Conservation (phyloP, 2,329 filamentous ascomycete genomes). For the Trichoderma arundinaceum region DNA sequence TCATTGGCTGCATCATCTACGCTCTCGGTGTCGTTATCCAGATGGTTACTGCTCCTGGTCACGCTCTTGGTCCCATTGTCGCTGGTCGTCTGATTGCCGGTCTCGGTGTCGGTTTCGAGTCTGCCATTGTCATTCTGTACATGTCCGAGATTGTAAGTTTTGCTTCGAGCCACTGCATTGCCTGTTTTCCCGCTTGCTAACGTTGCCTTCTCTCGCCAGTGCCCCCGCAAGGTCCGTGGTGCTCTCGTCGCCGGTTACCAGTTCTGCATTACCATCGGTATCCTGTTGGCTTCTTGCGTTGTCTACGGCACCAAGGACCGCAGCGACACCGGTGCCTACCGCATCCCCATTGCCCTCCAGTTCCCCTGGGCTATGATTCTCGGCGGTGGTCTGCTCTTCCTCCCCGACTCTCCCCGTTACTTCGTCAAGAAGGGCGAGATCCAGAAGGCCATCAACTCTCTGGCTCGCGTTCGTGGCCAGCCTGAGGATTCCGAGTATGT, state of each 20-base stretch:
- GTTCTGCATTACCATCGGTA: slow-evolving; percentile 81
- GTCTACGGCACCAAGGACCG: slow-evolving; percentile 72
- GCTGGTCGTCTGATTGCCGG: slow-evolving; percentile 77
- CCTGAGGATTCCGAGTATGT: slow-evolving; percentile 74
- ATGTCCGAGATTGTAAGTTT: slow-evolving; percentile 78
- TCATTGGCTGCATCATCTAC: slow-evolving; percentile 75
- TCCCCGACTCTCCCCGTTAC: slow-evolving; percentile 86
- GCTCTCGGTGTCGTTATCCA: slow-evolving; percentile 71
- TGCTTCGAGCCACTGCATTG: background rate
- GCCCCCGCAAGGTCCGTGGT: slow-evolving; percentile 74
- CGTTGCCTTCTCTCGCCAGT: slow-evolving; percentile 36
- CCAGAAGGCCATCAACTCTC: slow-evolving; percentile 64
- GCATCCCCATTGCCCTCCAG: slow-evolving; percentile 81
- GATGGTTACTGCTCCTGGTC: slow-evolving; percentile 55
- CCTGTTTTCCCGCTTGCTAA: background rate
- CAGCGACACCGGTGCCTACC: slow-evolving; percentile 70
- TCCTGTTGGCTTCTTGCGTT: slow-evolving; percentile 75
- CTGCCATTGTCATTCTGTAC: slow-evolving; percentile 81
- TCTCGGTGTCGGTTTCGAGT: slow-evolving; percentile 80
- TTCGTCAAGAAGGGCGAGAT: slow-evolving; percentile 79
- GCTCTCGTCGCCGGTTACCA: slow-evolving; percentile 83
- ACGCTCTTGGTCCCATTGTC: slow-evolving; percentile 67
- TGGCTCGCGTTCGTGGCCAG: slow-evolving; percentile 76
- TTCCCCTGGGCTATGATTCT: slow-evolving; percentile 82
- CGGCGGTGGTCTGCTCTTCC: slow-evolving; percentile 70